phyloP scores from a whole-genome alignment of 345 rosid genomes.

The Lepidium aucheri region DNA sequence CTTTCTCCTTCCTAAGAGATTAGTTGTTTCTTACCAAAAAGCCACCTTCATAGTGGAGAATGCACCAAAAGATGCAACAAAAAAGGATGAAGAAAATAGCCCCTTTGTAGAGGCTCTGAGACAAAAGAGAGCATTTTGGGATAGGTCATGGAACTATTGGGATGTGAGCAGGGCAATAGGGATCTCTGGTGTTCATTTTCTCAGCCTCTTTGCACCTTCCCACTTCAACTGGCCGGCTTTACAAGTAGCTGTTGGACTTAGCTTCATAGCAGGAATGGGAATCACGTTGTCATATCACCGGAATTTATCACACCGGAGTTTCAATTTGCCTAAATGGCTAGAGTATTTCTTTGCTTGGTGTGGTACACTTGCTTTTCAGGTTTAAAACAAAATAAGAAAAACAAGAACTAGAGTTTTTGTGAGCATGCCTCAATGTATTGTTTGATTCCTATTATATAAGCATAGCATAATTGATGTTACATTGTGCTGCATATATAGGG shows the following conservation, averaged over 20 bases:
- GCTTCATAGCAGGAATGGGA: neutral
- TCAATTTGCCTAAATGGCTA: slow-evolving; percentile 6
- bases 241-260: slow-evolving; percentile 30
- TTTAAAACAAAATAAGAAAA: neutral
- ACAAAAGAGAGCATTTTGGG: slow-evolving; percentile 29
- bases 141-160: slow-evolving; percentile 43
- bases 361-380: slow-evolving; percentile 17
- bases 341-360: slow-evolving; percentile 10
- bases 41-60: neutral
- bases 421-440: neutral
- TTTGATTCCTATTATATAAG: too few species aligned
- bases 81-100: neutral
- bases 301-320: slow-evolving; percentile 7
- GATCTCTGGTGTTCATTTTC: slow-evolving; percentile 42
- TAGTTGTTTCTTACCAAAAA: neutral
- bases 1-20: neutral
- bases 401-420: neutral
- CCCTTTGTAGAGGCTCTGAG: slow-evolving; percentile 17
- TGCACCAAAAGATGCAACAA: neutral
- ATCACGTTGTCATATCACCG: slow-evolving; percentile 11
- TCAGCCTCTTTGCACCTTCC: slow-evolving; percentile 53
- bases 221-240: slow-evolving; percentile 53
- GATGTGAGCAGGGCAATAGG: slow-evolving; percentile 39
- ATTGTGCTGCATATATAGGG: neutral
- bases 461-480: neutral